Evolutionary conservation across 1,284 basidiomycete genomes (phyloP).

Genomic region (Tilletia caries): DNA sequence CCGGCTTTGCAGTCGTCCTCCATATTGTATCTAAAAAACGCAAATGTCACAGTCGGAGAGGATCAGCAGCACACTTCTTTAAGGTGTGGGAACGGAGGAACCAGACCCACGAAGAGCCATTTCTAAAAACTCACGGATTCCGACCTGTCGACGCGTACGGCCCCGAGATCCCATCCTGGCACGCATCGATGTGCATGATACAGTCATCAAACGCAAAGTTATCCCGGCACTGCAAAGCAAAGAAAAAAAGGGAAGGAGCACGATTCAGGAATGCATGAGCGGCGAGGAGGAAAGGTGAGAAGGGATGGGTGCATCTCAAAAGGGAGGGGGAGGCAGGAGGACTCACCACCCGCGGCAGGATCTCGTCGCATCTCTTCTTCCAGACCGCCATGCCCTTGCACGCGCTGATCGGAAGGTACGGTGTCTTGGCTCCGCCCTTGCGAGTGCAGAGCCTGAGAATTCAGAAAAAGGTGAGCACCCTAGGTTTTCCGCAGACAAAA

Average conservation of each 20-base stretch:
- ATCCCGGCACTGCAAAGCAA: slow-evolving; percentile 23
- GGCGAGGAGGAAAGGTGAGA: no score
- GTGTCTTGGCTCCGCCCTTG: slow-evolving; percentile 25
- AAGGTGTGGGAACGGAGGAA: no score
- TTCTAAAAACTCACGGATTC: slow-evolving; percentile 25
- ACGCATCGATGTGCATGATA: slow-evolving; percentile 18
- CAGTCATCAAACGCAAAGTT: slow-evolving; percentile 23
- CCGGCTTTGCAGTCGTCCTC: slow-evolving; percentile 39
- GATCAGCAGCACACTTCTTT: no score
- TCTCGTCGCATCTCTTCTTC: slow-evolving; percentile 17
- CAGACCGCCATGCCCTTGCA: slow-evolving; percentile 28
- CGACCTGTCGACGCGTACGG: slow-evolving; percentile 35
- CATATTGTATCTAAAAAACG: slow-evolving; percentile 32
- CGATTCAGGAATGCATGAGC: no score
- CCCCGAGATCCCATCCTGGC: slow-evolving; percentile 26
- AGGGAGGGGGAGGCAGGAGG: no score
- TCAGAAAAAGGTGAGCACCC: background rate
- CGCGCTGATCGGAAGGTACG: slow-evolving; percentile 31
- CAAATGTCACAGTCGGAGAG: background rate
- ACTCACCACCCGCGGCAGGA: slow-evolving; percentile 4
- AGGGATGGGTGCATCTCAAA: no score
- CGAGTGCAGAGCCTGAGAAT: slow-evolving; percentile 29
- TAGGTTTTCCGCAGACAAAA: no score
- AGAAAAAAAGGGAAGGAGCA: no score
- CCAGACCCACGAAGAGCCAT: no score